Evolutionary conservation across 1,284 basidiomycete genomes (phyloP).

Genomic region (Fistulinella staudtii): DNA sequence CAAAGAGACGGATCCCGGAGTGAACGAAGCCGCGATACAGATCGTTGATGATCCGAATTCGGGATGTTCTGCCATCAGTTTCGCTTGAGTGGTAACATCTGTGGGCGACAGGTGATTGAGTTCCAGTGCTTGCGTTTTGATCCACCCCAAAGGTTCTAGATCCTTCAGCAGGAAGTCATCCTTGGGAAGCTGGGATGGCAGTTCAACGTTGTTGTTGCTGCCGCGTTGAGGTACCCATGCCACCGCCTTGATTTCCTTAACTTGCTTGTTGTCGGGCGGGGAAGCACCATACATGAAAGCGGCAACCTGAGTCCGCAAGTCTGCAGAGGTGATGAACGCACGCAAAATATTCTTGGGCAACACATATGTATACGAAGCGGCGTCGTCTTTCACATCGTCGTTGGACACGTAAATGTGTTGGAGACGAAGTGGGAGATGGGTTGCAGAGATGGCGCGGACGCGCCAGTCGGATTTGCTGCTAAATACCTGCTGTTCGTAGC

Average conservation of each 20-base stretch:
- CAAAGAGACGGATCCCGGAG: conserved; percentile 94
- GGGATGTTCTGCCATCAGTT: conserved; percentile 93
- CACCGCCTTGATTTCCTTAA: conserved; percentile 98
- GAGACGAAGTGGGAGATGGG: conserved; percentile 91
- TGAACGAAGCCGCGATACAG: conserved; percentile 94
- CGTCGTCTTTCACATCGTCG: conserved; percentile 98
- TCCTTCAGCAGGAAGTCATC: conserved; percentile 95
- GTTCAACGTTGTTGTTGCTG: conserved; percentile 89
- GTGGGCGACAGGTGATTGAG: conserved; percentile 88
- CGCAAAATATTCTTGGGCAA: conserved; percentile 97
- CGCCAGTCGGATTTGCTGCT: conserved; percentile 99
- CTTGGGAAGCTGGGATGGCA: conserved; percentile 82
- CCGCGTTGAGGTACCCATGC: conserved; percentile 96
- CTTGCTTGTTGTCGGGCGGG: conserved; percentile 95
- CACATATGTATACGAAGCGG: conserved; percentile 90
- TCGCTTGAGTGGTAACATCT: conserved; percentile 95
- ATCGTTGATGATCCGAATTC: conserved; percentile 95
- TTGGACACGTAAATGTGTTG: conserved; percentile 99
- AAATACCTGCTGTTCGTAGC: conserved; percentile 97
- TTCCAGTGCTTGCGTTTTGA: conserved; percentile 94
- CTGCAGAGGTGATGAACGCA: conserved; percentile 91
- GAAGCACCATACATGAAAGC: conserved; percentile 92
- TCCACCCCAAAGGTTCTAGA: conserved; percentile 95
- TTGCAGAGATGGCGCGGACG: conserved; percentile 92
- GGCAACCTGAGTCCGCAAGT: conserved; percentile 94